Conservation (phyloP, 2,329 filamentous ascomycete species). For the Talaromyces sp. region DNA sequence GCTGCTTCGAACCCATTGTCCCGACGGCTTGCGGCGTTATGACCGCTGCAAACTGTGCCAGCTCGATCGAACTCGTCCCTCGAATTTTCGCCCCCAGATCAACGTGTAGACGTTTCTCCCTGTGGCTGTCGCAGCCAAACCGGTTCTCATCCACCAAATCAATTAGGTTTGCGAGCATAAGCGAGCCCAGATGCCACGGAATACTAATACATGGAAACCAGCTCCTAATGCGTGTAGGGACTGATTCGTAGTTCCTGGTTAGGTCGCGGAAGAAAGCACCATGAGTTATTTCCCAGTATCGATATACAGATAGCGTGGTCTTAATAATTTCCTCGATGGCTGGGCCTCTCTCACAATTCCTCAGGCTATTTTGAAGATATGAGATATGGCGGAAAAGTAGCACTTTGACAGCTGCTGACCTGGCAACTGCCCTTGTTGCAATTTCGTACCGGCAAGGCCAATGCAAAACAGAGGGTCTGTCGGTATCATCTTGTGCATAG, state of each 20-base stretch:
- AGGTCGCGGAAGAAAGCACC: constrained; percentile 4
- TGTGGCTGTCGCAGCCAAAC: not conserved
- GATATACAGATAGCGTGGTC: not conserved
- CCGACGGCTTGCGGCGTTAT: not conserved
- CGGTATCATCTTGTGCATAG: not conserved
- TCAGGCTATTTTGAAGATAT: constrained; percentile 4
- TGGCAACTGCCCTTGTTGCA: not conserved
- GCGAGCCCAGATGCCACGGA: not conserved
- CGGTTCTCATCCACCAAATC: constrained; percentile 1
- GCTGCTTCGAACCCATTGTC: not conserved
- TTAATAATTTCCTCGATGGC: constrained; percentile 5
- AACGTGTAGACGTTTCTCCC: not conserved
- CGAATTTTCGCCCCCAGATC: not conserved
- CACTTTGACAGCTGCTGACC: constrained; percentile 9
- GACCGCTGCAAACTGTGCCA: constrained; percentile 1
- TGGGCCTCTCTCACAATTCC: not conserved
- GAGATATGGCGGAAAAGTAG: constrained; percentile 5
- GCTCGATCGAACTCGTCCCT: not conserved
- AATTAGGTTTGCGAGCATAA: constrained; percentile 5
- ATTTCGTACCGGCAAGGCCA: constrained; percentile 4
- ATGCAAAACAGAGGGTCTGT: not conserved
- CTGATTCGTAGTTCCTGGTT: not conserved
- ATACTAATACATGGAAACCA: constrained; percentile 5
- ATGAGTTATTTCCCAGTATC: constrained; percentile 6
- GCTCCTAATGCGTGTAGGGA: not conserved